These are phyloP conservation scores for Arthroderma uncinatum DNA, from an alignment of 2,329 filamentous ascomycete species.

Conservation along the genomic window DNA sequence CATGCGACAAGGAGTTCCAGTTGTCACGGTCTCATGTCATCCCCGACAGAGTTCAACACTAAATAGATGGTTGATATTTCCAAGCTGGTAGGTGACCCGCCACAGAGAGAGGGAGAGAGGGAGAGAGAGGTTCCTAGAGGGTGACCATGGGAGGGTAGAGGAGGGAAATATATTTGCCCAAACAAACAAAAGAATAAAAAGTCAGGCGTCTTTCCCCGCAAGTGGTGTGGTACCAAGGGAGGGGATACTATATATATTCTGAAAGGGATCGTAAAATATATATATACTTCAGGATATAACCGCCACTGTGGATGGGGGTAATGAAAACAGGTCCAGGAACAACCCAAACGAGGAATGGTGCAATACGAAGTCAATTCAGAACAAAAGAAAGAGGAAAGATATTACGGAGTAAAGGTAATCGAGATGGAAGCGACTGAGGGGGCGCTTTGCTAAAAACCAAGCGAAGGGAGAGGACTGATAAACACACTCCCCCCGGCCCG, in stretches of 20 bases:
- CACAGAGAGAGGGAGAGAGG: constrained; percentile 6
- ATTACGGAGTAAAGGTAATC: constrained; percentile 9
- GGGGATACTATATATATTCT: constrained; percentile 6
- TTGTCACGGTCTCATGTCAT: constrained; percentile 15
- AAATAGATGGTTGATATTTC: constrained; percentile 9
- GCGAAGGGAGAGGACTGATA: constrained; percentile 12
- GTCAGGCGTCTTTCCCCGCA: constrained; percentile 7
- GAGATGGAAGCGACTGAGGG: constrained; percentile 6
- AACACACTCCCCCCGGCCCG: constrained; percentile 11
- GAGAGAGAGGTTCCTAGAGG: no score
- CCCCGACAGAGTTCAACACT: constrained; percentile 11
- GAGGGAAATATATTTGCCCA: constrained; percentile 6
- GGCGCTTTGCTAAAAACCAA: constrained; percentile 13
- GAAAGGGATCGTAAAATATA: constrained; percentile 5
- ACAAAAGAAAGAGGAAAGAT: constrained; percentile 9
- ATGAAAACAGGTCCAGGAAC: constrained; percentile 7
- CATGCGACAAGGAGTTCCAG: constrained; percentile 11
- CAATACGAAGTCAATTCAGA: constrained; percentile 14
- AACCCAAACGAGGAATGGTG: constrained; percentile 1
- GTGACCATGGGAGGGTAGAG: constrained; percentile 8
- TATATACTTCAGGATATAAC: constrained; percentile 5
- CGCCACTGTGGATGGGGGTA: constrained; percentile 2
- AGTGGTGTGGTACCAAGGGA: constrained; percentile 7
- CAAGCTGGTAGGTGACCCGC: constrained; percentile 12
- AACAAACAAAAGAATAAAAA: neutral